Percentiles rank a stretch among this genome's conserved stretches.
Evolutionary conservation across 176 grass and related monocot species (phyloP).

Genomic region (Carex scoparia): DNA sequence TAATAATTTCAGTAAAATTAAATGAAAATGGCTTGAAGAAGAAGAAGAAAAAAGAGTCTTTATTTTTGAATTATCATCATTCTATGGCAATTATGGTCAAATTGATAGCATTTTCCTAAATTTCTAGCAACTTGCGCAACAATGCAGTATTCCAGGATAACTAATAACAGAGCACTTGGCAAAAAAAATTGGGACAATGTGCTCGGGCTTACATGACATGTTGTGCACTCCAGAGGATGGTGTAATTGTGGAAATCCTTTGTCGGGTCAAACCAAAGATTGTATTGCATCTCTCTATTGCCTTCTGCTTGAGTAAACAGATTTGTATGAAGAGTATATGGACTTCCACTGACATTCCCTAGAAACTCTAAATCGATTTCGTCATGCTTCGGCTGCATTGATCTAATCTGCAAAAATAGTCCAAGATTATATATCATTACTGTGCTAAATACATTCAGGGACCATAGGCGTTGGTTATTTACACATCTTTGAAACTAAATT

Average conservation of each 20-base stretch:
- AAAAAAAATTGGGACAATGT: neutral
- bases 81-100: neutral
- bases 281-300: slow-evolving; percentile 70
- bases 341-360: slow-evolving; percentile 59
- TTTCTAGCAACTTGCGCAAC: neutral
- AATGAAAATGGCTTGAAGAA: neutral
- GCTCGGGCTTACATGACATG: slow-evolving; percentile 54
- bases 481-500: neutral
- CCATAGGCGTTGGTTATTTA: neutral
- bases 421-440: neutral
- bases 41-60: neutral
- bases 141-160: neutral
- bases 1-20: neutral
- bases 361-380: slow-evolving; percentile 90
- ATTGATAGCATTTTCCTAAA: neutral
- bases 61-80: neutral
- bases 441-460: neutral
- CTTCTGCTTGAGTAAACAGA: slow-evolving; percentile 49
- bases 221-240: slow-evolving; percentile 61
- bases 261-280: slow-evolving; percentile 87
- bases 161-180: neutral
- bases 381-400: slow-evolving; percentile 54
- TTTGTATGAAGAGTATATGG: slow-evolving; percentile 83
- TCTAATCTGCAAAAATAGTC: slow-evolving; percentile 38
- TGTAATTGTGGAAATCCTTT: slow-evolving; percentile 66